Evolutionary conservation across 805 yeast species (phyloP).

Genomic region (Lipomyces spencermartinsiae): DNA sequence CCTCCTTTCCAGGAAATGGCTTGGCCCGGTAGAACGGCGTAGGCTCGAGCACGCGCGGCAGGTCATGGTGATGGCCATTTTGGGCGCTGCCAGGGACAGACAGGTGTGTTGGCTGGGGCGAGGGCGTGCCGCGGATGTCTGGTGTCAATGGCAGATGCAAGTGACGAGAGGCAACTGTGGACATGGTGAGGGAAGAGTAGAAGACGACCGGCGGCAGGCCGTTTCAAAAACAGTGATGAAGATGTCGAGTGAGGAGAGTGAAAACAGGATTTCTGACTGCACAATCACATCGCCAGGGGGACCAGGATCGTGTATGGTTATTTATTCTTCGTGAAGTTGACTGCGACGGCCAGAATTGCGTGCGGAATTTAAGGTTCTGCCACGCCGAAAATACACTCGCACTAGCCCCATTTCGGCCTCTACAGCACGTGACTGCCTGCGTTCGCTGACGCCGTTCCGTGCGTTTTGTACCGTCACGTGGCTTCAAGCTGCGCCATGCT

Average conservation of each 20-base stretch:
- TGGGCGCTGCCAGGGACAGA: slow-evolving; percentile 28
- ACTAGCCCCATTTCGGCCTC: background rate
- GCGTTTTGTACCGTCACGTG: background rate
- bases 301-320: too few species aligned
- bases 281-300: too few species aligned
- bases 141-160: slow-evolving; percentile 13
- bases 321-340: too few species aligned
- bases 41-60: slow-evolving; percentile 20
- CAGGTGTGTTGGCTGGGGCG: slow-evolving; percentile 33
- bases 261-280: too few species aligned
- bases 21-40: slow-evolving; percentile 61
- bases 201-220: background rate
- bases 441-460: background rate
- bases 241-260: background rate
- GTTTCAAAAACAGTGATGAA: background rate
- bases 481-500: background rate
- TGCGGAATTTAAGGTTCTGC: background rate
- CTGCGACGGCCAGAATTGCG: background rate
- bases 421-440: background rate
- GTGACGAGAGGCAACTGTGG: background rate
- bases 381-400: background rate
- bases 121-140: slow-evolving; percentile 24
- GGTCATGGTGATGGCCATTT: slow-evolving; percentile 4
- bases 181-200: background rate
- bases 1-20: slow-evolving; percentile 79